phyloP scores from a whole-genome alignment of 2,329 filamentous ascomycete genomes.

The Pestalotiopsis sp. region DNA sequence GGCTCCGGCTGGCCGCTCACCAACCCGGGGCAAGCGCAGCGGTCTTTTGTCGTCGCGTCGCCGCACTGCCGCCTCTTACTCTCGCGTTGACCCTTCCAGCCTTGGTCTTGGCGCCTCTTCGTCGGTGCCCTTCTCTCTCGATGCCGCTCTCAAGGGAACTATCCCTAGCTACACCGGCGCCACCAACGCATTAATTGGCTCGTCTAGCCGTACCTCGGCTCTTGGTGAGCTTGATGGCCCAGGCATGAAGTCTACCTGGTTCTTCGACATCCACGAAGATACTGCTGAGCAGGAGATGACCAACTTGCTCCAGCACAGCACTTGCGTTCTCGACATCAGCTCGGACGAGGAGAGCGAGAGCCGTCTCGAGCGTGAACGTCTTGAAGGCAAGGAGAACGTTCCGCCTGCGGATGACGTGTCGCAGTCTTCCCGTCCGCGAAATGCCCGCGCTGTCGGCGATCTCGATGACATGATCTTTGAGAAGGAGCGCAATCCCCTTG shows the following conservation, averaged over 20 bases:
- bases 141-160: conserved; percentile 79
- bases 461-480: conserved; percentile 63
- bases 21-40: conserved; percentile 69
- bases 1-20: conserved; percentile 80
- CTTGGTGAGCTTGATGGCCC: conserved; percentile 41
- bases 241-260: conserved; percentile 70
- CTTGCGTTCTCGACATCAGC: conserved; percentile 83
- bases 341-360: conserved; percentile 78
- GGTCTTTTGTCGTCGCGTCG: conserved; percentile 71
- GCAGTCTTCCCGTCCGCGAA: conserved; percentile 49
- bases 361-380: conserved; percentile 52
- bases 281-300: conserved; percentile 88
- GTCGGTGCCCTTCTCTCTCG: conserved; percentile 78
- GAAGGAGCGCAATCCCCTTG: conserved; percentile 65
- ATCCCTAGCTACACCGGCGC: conserved; percentile 63
- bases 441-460: conserved; percentile 33
- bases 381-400: conserved; percentile 87
- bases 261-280: conserved; percentile 95
- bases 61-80: conserved; percentile 63
- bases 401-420: conserved; percentile 71
- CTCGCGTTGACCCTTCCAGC: conserved; percentile 72
- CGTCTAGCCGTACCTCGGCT: conserved; percentile 30
- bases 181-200: conserved; percentile 29
- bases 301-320: conserved; percentile 90
- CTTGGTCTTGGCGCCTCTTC: conserved; percentile 45